These are phyloP conservation scores for Thalia dealbata DNA, from an alignment of 176 grass and related monocot genomes.

Conservation along the genomic window DNA sequence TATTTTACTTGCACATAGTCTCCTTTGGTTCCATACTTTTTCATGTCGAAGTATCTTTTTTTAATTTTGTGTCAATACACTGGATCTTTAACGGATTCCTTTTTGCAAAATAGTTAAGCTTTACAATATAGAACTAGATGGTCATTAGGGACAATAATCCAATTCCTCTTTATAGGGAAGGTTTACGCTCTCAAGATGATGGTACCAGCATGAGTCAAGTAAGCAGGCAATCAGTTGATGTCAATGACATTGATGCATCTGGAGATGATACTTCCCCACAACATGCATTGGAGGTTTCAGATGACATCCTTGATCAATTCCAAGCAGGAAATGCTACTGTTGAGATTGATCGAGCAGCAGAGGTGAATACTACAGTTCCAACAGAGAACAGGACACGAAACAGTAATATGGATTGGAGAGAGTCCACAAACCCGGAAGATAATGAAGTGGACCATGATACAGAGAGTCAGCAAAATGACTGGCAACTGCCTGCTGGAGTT, in stretches of 20 bases:
- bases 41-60: no score
- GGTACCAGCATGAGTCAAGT: constrained; percentile 11
- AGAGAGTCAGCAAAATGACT: neutral
- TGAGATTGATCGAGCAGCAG: constrained; percentile 9
- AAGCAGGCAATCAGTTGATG: neutral
- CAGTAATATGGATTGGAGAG: neutral
- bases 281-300: neutral
- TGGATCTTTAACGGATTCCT: no score
- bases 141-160: neutral
- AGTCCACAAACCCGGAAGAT: neutral
- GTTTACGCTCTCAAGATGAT: constrained; percentile 32
- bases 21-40: no score
- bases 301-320: neutral
- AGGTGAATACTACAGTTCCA: neutral
- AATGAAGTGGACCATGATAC: neutral
- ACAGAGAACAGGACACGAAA: neutral
- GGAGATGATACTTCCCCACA: constrained; percentile 2
- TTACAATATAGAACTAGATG: neutral
- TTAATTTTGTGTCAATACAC: no score
- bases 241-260: neutral
- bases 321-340: neutral
- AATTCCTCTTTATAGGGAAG: constrained; percentile 68
- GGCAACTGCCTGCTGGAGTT: constrained; percentile 6
- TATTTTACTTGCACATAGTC: no score
- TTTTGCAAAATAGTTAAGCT: neutral